A percentile compares a stretch with the other conserved stretches of the same genome.
These are phyloP conservation scores for Teunomyces aglyptinius DNA, from an alignment of 805 yeast species.

Conservation along the genomic window DNA sequence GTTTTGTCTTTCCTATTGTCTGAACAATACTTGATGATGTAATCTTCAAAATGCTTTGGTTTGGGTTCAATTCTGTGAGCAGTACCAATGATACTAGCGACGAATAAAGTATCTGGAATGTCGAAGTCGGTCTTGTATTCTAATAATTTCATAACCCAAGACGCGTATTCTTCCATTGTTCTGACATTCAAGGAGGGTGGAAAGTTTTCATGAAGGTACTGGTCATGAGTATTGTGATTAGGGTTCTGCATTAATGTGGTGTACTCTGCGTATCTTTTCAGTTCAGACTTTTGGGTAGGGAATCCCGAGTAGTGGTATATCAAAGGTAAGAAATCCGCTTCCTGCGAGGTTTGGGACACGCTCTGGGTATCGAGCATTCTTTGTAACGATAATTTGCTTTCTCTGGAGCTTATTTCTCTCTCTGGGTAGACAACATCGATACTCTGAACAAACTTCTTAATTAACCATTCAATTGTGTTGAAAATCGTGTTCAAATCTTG, in stretches of 20 bases:
- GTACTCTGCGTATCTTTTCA: background rate
- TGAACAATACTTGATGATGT: background rate
- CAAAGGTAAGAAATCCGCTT: constrained; percentile 1
- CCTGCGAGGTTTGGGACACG: background rate
- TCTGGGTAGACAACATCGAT: constrained; percentile 1
- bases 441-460: background rate
- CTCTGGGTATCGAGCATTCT: constrained; percentile 1
- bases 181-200: background rate
- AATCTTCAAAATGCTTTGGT: background rate
- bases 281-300: background rate
- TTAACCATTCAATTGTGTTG: constrained; percentile 1
- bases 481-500: background rate
- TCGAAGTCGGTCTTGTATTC: constrained; percentile 1
- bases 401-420: background rate
- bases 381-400: constrained; percentile 1
- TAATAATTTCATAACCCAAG: background rate
- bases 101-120: background rate
- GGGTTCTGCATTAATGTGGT: background rate
- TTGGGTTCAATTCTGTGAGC: background rate
- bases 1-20: background rate
- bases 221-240: background rate
- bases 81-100: background rate
- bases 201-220: background rate
- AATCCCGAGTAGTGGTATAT: constrained; percentile 2
- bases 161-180: background rate